Base-by-base conservation (phyloP, 2,329 filamentous ascomycete genomes). In the Penicillium nordicum region DNA sequence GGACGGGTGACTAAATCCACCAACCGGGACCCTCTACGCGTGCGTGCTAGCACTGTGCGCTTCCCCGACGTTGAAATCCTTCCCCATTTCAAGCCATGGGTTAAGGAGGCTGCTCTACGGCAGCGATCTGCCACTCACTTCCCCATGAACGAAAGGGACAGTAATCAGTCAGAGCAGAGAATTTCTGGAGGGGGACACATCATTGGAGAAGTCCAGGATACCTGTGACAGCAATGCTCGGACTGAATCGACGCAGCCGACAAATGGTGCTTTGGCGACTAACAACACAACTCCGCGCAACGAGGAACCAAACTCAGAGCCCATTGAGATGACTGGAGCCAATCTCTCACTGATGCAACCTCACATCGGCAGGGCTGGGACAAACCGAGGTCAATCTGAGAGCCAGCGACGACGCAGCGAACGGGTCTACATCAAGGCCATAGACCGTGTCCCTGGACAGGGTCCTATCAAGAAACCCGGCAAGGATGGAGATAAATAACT, bases 21-120 rank as follows among this genome's bases (percentile, higher is more conserved):
- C 9, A 14, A 11, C 7, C 40, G 21, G 2, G 21, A 43, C 6
- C 18, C 18, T 9, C 9, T 34, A 4, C 53, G 48, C 8, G 18
- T 47, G 11, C 57, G 47, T 4, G 4, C 40, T 3, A 65, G 59
- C 32, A 44, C 34, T 1, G 59, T 59, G 8, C 60, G 60, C 21
- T 76, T 76, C 49, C 74, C 74, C 0, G 74, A 76, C 61, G 69
- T 76, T 40, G 74, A 76, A 58, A 74, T 76, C 40, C 57, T 76
- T 42, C 74, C 74, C 1, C 66, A 60, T 5, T 73, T 75, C 54
- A 41, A 58, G 50, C 49, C 42, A 21, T 62, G 59, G 58, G 59
- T 64, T 29, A 10, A 59, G n/a, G 36, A 56, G 11, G 57, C 46
- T 37, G 59, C 43, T 7, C 11, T 43, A 4, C 37, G 42, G 1